Conservation (phyloP, 805 yeast genomes). For the Yarrowia sp. region DNA sequence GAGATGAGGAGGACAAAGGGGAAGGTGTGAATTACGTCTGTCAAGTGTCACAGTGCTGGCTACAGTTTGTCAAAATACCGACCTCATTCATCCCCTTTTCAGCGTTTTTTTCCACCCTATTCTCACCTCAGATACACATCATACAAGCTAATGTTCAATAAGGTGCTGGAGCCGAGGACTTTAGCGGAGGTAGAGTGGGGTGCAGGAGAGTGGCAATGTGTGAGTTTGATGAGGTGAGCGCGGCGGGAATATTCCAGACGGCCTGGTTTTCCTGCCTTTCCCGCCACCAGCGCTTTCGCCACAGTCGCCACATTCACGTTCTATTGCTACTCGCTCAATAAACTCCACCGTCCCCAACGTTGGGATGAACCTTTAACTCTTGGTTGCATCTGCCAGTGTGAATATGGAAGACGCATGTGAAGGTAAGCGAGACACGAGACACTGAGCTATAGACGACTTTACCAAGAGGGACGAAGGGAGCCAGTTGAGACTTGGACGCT, state of each 20-base stretch:
- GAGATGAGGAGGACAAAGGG: neutral
- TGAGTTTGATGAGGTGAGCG: neutral
- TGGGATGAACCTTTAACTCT: slow-evolving; percentile 25
- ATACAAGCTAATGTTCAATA: slow-evolving; percentile 9
- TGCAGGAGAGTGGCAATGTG: slow-evolving; percentile 18
- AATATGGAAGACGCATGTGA: slow-evolving; percentile 27
- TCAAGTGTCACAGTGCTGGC: no score
- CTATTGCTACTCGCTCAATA: slow-evolving; percentile 12
- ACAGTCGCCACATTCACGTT: neutral
- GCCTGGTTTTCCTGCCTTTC: no score
- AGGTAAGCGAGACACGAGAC: slow-evolving; percentile 18
- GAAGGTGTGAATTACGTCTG: no score
- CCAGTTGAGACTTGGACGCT: no score
- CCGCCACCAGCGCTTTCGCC: neutral
- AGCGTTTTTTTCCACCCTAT: no score
- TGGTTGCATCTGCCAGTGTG: slow-evolving; percentile 20
- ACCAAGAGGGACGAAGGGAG: neutral
- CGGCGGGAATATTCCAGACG: neutral
- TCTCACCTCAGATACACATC: neutral
- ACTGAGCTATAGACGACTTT: neutral
- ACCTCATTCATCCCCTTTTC: no score
- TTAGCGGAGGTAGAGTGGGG: slow-evolving; percentile 37
- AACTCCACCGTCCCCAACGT: slow-evolving; percentile 38
- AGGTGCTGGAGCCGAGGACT: slow-evolving; percentile 38
- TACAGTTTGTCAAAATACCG: no score